Conservation (phyloP, 1,139 yeast species). For the Candida sp. region DNA sequence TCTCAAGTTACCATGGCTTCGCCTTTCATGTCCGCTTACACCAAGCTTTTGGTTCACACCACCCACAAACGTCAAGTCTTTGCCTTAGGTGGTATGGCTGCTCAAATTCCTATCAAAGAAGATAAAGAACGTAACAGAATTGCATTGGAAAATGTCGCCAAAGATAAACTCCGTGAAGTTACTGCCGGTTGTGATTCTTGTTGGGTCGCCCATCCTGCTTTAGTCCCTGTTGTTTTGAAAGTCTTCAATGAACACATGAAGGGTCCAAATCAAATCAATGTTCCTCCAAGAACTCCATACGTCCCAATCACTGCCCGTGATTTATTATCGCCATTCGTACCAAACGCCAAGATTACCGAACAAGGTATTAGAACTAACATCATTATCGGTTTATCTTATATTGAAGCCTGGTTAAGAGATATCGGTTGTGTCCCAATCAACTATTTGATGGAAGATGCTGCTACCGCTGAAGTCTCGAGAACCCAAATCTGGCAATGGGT, state of each 20-base stretch:
- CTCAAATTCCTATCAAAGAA: conserved; percentile 74
- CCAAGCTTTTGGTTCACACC: conserved; percentile 62
- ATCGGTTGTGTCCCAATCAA: conserved; percentile 81
- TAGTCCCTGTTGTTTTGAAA: conserved; percentile 71
- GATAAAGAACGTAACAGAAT: conserved; percentile 60
- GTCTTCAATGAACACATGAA: conserved; percentile 82
- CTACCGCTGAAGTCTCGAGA: conserved; percentile 84
- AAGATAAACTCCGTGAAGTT: conserved; percentile 74
- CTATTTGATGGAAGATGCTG: conserved; percentile 85
- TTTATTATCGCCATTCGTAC: conserved; percentile 66
- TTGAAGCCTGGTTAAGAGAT: conserved; percentile 83
- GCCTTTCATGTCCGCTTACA: conserved; percentile 73
- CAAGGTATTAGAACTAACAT: conserved; percentile 71
- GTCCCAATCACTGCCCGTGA: conserved; percentile 60
- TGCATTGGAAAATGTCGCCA: conserved; percentile 70
- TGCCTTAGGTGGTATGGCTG: conserved; percentile 88
- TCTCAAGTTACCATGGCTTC: conserved; percentile 73
- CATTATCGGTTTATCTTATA: conserved; percentile 70
- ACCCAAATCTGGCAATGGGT: conserved; percentile 86
- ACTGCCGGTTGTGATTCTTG: conserved; percentile 77
- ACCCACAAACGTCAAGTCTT: conserved; percentile 75
- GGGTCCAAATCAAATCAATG: conserved; percentile 77
- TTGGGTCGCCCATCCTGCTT: conserved; percentile 82
- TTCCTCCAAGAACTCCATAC: conserved; percentile 48
- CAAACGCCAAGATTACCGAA: conserved; percentile 65